A percentile compares a stretch with the other conserved stretches of the same genome.
Conservation (phyloP, 2,329 filamentous ascomycete genomes). For the Sporothrix variecibatus region DNA sequence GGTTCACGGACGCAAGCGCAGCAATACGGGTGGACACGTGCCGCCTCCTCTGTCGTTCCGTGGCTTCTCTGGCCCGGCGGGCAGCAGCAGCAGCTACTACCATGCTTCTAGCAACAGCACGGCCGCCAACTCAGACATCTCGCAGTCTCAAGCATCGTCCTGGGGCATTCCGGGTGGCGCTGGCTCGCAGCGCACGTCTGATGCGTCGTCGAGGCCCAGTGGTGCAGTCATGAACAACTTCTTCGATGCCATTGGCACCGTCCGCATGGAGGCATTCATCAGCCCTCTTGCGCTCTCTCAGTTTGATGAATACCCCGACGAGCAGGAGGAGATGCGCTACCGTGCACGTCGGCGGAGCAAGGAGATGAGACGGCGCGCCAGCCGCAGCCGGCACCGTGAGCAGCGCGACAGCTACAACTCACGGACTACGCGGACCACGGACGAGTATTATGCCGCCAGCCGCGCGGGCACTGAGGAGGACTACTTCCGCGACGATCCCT, state of each 20-base stretch:
- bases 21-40: constrained; percentile 79
- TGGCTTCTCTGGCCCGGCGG: constrained; percentile 66
- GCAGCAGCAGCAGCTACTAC: constrained; percentile 44
- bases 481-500: constrained; percentile 60
- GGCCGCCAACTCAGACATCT: constrained; percentile 59
- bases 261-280: constrained; percentile 98
- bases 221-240: constrained; percentile 55
- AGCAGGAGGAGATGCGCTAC: constrained; percentile 53
- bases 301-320: constrained; percentile 51
- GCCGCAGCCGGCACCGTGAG: constrained; percentile 56
- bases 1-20: constrained; percentile 78
- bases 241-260: constrained; percentile 85
- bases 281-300: constrained; percentile 54
- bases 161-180: constrained; percentile 34
- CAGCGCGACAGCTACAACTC: constrained; percentile 55
- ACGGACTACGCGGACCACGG: constrained; percentile 48
- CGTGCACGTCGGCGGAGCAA: constrained; percentile 56
- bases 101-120: constrained; percentile 59
- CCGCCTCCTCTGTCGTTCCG: constrained; percentile 73
- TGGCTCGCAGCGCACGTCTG: constrained; percentile 54
- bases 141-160: constrained; percentile 51
- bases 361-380: constrained; percentile 54
- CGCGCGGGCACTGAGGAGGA: constrained; percentile 56
- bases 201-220: constrained; percentile 53
- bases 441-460: constrained; percentile 52